Evolutionary conservation across 2,329 filamentous ascomycete genomes (phyloP).

Genomic region (Alternaria hordeiaustralica): DNA sequence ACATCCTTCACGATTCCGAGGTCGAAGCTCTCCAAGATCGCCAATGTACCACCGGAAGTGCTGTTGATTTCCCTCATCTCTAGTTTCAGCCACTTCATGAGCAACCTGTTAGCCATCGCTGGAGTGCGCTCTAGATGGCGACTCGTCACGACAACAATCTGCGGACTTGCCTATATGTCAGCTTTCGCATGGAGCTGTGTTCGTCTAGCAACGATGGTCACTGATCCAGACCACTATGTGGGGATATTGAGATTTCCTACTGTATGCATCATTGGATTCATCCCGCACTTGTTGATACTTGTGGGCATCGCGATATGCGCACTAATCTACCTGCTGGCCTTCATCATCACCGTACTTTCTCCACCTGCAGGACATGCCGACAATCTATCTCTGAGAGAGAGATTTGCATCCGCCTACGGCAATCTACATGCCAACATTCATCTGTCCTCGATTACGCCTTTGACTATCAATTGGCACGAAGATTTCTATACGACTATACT

Average conservation of each 20-base stretch:
- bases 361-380: slow-evolving; percentile 60
- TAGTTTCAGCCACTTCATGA: slow-evolving; percentile 84
- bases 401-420: slow-evolving; percentile 74
- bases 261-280: slow-evolving; percentile 92
- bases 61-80: slow-evolving; percentile 88
- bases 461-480: slow-evolving; percentile 83
- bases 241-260: slow-evolving; percentile 88
- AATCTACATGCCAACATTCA: slow-evolving; percentile 95
- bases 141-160: slow-evolving; percentile 86
- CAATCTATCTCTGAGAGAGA: slow-evolving; percentile 60
- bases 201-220: slow-evolving; percentile 46
- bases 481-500: slow-evolving; percentile 94
- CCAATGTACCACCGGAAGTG: slow-evolving; percentile 90
- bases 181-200: slow-evolving; percentile 79
- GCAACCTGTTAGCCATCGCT: slow-evolving; percentile 80
- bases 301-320: slow-evolving; percentile 77
- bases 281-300: slow-evolving; percentile 89
- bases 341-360: slow-evolving; percentile 76
- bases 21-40: slow-evolving; percentile 74
- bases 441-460: slow-evolving; percentile 67
- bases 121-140: slow-evolving; percentile 80
- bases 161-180: slow-evolving; percentile 88
- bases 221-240: slow-evolving; percentile 57
- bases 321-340: slow-evolving; percentile 77
- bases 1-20: slow-evolving; percentile 47